Evolutionary conservation across 495 filamentous ascomycete species (phyloP).

Genomic region (Tricharina praecox): DNA sequence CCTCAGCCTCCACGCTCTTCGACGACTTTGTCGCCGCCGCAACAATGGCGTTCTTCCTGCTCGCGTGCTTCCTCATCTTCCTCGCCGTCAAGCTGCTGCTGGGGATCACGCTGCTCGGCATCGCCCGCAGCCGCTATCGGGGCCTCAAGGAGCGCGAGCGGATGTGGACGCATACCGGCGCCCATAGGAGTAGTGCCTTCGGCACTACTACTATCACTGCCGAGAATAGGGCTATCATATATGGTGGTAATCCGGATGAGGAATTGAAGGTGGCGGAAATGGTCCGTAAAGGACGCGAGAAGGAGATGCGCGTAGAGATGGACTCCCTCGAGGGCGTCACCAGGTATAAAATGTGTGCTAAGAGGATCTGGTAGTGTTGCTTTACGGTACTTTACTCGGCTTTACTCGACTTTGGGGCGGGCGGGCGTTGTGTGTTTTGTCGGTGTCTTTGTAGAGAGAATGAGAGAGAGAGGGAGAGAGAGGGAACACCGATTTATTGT

Average conservation of each 20-base stretch:
- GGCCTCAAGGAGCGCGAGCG: slow-evolving; percentile 52
- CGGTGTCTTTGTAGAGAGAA: too few species aligned
- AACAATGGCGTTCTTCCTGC: slow-evolving; percentile 63
- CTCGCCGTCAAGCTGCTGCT: slow-evolving; percentile 68
- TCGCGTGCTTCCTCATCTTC: slow-evolving; percentile 59
- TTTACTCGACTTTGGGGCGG: too few species aligned
- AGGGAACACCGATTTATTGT: too few species aligned
- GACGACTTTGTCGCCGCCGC: slow-evolving; percentile 52
- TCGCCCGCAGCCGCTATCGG: slow-evolving; percentile 57
- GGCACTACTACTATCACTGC: slow-evolving; percentile 77
- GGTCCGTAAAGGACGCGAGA: slow-evolving; percentile 41
- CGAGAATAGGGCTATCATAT: slow-evolving; percentile 71
- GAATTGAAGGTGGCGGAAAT: slow-evolving; percentile 38
- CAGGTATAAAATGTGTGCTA: slow-evolving; percentile 84
- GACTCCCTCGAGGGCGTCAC: slow-evolving; percentile 48
- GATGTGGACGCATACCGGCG: slow-evolving; percentile 47
- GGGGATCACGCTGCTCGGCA: slow-evolving; percentile 62
- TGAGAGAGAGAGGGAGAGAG: too few species aligned
- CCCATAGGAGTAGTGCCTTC: slow-evolving; percentile 60
- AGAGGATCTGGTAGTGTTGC: slow-evolving; percentile 82
- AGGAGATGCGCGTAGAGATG: slow-evolving; percentile 36
- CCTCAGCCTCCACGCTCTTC: slow-evolving; percentile 27
- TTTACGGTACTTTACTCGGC: too few species aligned
- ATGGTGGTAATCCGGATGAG: slow-evolving; percentile 64
- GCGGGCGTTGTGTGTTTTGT: too few species aligned